phyloP scores from a whole-genome alignment of 2,329 filamentous ascomycete species.

The Cryphonectria japonica region DNA sequence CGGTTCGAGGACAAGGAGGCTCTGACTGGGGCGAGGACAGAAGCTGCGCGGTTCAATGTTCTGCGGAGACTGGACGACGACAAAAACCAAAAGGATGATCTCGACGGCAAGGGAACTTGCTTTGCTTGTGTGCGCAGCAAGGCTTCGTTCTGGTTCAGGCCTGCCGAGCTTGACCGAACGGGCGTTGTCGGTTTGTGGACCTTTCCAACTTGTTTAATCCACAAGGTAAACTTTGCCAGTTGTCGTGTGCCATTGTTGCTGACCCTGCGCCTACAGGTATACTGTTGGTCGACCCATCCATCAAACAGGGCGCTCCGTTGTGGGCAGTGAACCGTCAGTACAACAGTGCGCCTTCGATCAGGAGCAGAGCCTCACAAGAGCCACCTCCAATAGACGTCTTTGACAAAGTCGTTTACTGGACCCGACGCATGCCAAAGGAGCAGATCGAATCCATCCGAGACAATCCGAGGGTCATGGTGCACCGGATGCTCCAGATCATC shows the following conservation, averaged over 20 bases:
- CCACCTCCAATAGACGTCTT: neutral
- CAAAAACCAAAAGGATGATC: slow-evolving; percentile 8
- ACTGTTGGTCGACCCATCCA: neutral
- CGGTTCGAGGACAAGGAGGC: neutral
- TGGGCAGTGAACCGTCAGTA: neutral
- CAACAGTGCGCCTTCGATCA: neutral
- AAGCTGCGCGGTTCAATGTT: slow-evolving; percentile 8
- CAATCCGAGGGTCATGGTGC: neutral
- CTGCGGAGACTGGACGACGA: slow-evolving; percentile 8
- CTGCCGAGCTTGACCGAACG: neutral
- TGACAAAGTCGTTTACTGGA: slow-evolving; percentile 2
- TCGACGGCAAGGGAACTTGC: neutral
- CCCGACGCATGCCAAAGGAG: neutral
- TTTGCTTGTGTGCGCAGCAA: neutral
- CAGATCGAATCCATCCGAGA: neutral
- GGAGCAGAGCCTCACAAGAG: neutral
- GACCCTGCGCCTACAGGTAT: neutral
- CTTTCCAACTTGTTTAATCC: neutral
- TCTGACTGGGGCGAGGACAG: neutral
- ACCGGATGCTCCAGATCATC: slow-evolving; percentile 6
- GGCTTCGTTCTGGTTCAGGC: slow-evolving; percentile 6
- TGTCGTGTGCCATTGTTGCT: neutral
- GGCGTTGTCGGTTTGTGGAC: neutral
- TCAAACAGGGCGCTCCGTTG: neutral
- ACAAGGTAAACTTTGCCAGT: too few species aligned